A percentile compares a stretch with the other conserved stretches of the same genome.
These are phyloP conservation scores for Fusarium mundagurra DNA, from an alignment of 2,329 filamentous ascomycete species.

Conservation along the genomic window DNA sequence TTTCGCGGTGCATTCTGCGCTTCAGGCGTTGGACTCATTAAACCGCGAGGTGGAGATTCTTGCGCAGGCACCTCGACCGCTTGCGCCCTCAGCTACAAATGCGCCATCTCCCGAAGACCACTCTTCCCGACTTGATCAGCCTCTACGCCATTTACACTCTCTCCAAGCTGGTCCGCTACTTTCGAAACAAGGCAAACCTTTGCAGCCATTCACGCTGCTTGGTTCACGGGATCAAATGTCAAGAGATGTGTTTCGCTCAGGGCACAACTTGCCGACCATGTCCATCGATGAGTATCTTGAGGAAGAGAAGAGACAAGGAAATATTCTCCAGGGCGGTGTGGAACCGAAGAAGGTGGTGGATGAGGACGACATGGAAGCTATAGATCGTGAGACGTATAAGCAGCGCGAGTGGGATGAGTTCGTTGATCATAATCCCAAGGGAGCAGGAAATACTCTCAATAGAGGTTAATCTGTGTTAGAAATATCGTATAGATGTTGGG, in stretches of 20 bases:
- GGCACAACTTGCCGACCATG: constrained; percentile 97
- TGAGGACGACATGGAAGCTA: constrained; percentile 90
- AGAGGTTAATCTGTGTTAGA: constrained; percentile 60
- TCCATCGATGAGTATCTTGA: constrained; percentile 97
- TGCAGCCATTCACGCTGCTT: constrained; percentile 90
- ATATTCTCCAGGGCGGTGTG: constrained; percentile 91
- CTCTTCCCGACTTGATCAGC: constrained; percentile 78
- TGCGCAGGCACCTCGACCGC: constrained; percentile 72
- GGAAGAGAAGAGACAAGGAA: constrained; percentile 84
- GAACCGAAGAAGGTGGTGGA: constrained; percentile 79
- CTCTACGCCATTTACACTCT: constrained; percentile 62
- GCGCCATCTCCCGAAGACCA: constrained; percentile 58
- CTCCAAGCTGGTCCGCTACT: constrained; percentile 76
- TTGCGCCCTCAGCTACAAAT: constrained; percentile 57
- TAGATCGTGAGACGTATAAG: constrained; percentile 91
- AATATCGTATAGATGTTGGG: constrained; percentile 7
- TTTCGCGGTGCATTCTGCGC: constrained; percentile 80
- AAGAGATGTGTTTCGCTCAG: constrained; percentile 85
- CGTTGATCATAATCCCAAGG: constrained; percentile 86
- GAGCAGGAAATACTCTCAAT: constrained; percentile 84
- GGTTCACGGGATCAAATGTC: constrained; percentile 79
- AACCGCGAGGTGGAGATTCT: constrained; percentile 87
- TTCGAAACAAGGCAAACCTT: constrained; percentile 80
- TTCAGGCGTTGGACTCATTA: constrained; percentile 87
- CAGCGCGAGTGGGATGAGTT: constrained; percentile 96